Evolutionary conservation across 192 early-diverging fungal genomes (phyloP).

Genomic region (Dimargaris xerosporica): DNA sequence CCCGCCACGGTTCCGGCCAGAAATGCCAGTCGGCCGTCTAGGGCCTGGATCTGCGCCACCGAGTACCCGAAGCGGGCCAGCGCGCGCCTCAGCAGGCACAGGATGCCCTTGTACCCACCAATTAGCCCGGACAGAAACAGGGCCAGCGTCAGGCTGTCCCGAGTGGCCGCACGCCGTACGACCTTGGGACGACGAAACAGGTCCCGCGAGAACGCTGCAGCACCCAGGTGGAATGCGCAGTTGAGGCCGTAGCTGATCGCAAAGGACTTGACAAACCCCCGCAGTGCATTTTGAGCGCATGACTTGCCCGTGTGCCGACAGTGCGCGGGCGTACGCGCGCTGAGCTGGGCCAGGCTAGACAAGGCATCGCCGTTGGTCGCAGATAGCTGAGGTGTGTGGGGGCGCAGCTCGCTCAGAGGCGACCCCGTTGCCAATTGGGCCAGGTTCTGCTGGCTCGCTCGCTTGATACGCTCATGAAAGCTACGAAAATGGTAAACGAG

Average conservation of each 20-base stretch:
- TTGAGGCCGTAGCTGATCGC: slow-evolving; percentile 41
- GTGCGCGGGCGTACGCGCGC: slow-evolving; percentile 14
- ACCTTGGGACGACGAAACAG: slow-evolving; percentile 22
- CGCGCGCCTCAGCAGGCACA: slow-evolving; percentile 30
- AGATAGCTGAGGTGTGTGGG: slow-evolving; percentile 17
- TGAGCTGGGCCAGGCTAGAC: slow-evolving; percentile 12
- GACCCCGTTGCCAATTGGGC: not conserved
- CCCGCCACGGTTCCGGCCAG: slow-evolving; percentile 47
- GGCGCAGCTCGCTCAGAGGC: not conserved
- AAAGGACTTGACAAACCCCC: slow-evolving; percentile 48
- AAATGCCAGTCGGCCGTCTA: slow-evolving; percentile 43
- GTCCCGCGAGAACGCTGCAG: slow-evolving; percentile 35
- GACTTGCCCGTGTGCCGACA: slow-evolving; percentile 49
- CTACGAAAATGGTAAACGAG: slow-evolving; percentile 36
- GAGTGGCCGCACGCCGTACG: slow-evolving; percentile 20
- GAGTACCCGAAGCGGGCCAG: slow-evolving; percentile 23
- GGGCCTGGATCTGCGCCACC: slow-evolving; percentile 17
- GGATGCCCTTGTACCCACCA: slow-evolving; percentile 42
- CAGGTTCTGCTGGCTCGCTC: slow-evolving; percentile 30
- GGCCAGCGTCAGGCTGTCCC: slow-evolving; percentile 49
- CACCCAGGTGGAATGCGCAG: slow-evolving; percentile 34
- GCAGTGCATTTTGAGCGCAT: slow-evolving; percentile 43
- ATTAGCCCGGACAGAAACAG: slow-evolving; percentile 46
- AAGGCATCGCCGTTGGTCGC: slow-evolving; percentile 12
- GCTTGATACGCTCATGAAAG: slow-evolving; percentile 48